These are phyloP conservation scores for Golubevia sp. DNA, from an alignment of 1,284 basidiomycete genomes.

Conservation along the genomic window DNA sequence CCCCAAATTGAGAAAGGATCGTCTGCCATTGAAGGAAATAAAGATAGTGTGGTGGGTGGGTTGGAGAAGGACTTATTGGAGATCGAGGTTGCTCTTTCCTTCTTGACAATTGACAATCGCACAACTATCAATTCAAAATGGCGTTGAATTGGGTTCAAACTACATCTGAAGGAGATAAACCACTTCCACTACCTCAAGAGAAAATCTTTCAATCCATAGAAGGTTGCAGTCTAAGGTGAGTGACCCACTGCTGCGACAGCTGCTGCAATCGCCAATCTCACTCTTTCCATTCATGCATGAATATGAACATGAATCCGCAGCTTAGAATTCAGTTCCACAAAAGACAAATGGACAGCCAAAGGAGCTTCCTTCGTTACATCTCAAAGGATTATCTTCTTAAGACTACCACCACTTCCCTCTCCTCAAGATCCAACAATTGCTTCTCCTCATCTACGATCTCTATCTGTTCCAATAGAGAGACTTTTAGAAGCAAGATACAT, in stretches of 20 bases:
- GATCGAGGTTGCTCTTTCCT: no score
- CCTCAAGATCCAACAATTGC: constrained; percentile 2
- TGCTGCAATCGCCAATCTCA: no score
- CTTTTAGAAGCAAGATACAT: constrained; percentile 27
- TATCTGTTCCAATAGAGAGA: constrained; percentile 35
- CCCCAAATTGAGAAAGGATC: constrained; percentile 32
- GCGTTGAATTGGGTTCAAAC: constrained; percentile 48
- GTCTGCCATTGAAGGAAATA: constrained; percentile 17
- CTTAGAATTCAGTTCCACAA: constrained; percentile 14
- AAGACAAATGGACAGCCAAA: constrained; percentile 26
- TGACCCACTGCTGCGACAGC: background rate
- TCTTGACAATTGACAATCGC: no score
- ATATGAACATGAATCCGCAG: no score
- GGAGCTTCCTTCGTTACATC: constrained; percentile 32
- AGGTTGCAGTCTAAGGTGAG: constrained; percentile 18
- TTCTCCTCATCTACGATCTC: constrained; percentile 12
- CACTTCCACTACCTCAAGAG: constrained; percentile 38
- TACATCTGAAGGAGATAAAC: constrained; percentile 21
- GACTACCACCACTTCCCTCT: constrained; percentile 16
- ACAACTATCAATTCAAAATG: no score
- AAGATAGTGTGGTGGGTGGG: constrained; percentile 2
- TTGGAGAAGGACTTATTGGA: no score
- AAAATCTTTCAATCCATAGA: constrained; percentile 18
- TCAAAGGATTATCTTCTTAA: constrained; percentile 36
- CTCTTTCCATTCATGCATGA: background rate